Evolutionary conservation across 106 monocot genomes (phyloP), one percentile per base, ranked within the genome.

Genomic region (Alisma plantagoaquatica): DNA sequence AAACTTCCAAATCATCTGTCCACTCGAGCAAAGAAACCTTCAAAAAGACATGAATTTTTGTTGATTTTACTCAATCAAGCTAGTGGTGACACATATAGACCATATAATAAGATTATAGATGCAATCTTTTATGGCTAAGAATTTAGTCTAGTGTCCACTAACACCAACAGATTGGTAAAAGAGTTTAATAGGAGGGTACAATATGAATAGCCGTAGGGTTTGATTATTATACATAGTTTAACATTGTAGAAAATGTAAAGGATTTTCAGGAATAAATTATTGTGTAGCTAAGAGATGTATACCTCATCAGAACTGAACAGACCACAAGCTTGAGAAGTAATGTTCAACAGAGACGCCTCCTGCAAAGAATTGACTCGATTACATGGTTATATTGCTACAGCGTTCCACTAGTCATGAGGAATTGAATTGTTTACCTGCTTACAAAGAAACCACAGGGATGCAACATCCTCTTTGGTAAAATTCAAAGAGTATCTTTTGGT

Each of bases 381-480:
- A 6, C 14, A 6, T 38, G 35, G 14, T 38, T 6, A 38, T 14
- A 38, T 7, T 38, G 35, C 35, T 38, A 6, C 35, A 38, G 6
- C 35, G 9, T 7, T 7, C 6, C 35, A 38, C 6, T 38, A n/a
- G 35, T 38, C 6, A 38, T 38, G 35, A 38, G 14, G 35, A 38
- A 38, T 38, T 6, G 17, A 65, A 30, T 10, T 21, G 24, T 6
- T 32, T 71, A 90, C 98, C 82, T 90, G 98, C 63, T 98, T 85
- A 69, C 98, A 98, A 25, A 98, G 90, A 72, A 98, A 90, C 98
- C 98, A 98, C 1, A 98, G 73, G 20, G 89, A 82, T 20, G 85
- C 69, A 48, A 85, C 31, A 77, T 90, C 82, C 58, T 86, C 69
- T 35, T 66, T 79, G 44, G 76, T 90, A 28, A 98, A 98, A 70